These are phyloP conservation scores for Penicillium sclerotigenum DNA, from an alignment of 2,329 filamentous ascomycete species.

Conservation along the genomic window DNA sequence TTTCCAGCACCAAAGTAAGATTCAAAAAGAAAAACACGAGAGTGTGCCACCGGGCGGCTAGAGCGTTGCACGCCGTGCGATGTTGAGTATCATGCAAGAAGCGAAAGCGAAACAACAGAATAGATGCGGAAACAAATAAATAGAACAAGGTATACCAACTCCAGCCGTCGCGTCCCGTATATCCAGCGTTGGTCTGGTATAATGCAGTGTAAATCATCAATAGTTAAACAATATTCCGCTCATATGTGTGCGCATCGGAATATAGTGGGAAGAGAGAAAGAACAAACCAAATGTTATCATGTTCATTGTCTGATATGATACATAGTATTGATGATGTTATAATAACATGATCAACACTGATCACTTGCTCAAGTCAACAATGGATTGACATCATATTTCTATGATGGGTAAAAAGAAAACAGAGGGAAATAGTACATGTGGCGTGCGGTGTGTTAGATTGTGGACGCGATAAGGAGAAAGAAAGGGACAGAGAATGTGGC, in stretches of 20 bases:
- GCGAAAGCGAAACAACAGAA: not conserved
- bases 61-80: constrained; percentile 2
- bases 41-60: not conserved
- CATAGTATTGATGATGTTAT: constrained; percentile 9
- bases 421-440: not conserved
- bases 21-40: not conserved
- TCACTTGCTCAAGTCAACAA: constrained; percentile 5
- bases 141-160: constrained; percentile 8
- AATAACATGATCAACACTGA: constrained; percentile 11
- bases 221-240: not conserved
- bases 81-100: not conserved
- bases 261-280: too few species aligned
- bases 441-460: not conserved
- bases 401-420: not conserved
- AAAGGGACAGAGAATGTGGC: not conserved
- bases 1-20: not conserved
- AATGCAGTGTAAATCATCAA: constrained; percentile 8
- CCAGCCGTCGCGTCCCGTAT: constrained; percentile 15
- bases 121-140: not conserved
- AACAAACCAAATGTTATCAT: not conserved
- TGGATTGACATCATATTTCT: not conserved
- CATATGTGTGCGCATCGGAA: too few species aligned
- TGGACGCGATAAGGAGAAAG: not conserved
- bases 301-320: constrained; percentile 8
- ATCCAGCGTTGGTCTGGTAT: constrained; percentile 11